These are phyloP conservation scores for Apiospora rasikravindrae DNA, from an alignment of 2,329 filamentous ascomycete species.

Conservation along the genomic window DNA sequence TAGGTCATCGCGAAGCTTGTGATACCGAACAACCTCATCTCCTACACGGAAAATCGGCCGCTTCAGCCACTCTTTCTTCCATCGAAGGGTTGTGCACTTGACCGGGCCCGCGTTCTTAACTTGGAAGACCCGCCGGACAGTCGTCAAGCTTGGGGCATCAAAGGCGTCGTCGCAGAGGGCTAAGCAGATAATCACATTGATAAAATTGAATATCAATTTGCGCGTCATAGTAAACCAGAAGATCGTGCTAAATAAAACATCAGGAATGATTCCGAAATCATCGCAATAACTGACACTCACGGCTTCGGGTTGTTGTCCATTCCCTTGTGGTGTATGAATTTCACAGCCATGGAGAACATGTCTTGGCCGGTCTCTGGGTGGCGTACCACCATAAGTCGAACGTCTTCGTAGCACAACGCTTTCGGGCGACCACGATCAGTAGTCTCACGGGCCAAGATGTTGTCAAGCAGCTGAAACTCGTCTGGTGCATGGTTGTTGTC, in stretches of 20 bases:
- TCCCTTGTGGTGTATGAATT: slow-evolving; percentile 39
- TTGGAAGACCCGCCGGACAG: background rate
- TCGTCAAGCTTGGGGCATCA: background rate
- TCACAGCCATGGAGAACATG: slow-evolving; percentile 36
- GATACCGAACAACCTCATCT: slow-evolving; percentile 32
- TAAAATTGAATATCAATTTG: slow-evolving; percentile 6
- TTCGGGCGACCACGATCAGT: slow-evolving; percentile 30
- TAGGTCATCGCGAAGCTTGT: slow-evolving; percentile 35
- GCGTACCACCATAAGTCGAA: slow-evolving; percentile 36
- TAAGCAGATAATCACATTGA: slow-evolving; percentile 5
- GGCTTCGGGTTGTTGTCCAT: slow-evolving; percentile 37
- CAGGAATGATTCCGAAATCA: slow-evolving; percentile 16
- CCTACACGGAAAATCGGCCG: slow-evolving; percentile 4
- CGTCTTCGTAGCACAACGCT: slow-evolving; percentile 39
- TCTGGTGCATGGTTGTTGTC: slow-evolving; percentile 28
- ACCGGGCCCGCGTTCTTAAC: slow-evolving; percentile 6
- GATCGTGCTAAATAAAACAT: slow-evolving; percentile 31
- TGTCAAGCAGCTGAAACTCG: slow-evolving; percentile 30
- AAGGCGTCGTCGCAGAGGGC: slow-evolving; percentile 12
- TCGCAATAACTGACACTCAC: slow-evolving; percentile 25
- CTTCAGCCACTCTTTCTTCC: slow-evolving; percentile 4
- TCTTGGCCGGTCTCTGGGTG: slow-evolving; percentile 30
- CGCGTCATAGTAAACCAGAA: slow-evolving; percentile 22
- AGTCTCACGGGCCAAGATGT: slow-evolving; percentile 28
- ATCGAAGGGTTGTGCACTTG: slow-evolving; percentile 7